These are phyloP conservation scores for Amoebophrya sp. DNA, from an alignment of 169 alveolate genomes.

Conservation along the genomic window DNA sequence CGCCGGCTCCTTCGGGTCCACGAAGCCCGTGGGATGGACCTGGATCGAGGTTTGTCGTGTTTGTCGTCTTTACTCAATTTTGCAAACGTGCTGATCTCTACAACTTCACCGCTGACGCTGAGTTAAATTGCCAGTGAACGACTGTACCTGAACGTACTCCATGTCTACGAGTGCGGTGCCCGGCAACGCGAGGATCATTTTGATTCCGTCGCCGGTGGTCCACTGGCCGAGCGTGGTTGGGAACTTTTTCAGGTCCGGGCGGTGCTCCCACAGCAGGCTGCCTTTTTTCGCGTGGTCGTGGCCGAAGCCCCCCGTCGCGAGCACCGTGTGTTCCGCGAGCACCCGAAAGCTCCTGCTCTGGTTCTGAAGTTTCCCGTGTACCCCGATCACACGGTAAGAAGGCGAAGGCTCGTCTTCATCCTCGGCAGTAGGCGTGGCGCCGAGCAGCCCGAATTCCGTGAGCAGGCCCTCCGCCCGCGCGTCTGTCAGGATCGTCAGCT, in stretches of 20 bases:
- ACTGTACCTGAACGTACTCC: constrained; percentile 19
- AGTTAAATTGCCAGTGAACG: too few relatives aligned
- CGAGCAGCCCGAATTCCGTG: background rate
- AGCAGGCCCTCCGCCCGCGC: background rate
- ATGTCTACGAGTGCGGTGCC: constrained; percentile 35
- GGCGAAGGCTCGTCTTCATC: too few relatives aligned
- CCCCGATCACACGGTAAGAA: too few relatives aligned
- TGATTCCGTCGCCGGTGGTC: constrained; percentile 37
- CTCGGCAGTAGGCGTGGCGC: too few relatives aligned
- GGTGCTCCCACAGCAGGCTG: constrained; percentile 27
- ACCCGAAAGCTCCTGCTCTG: too few relatives aligned
- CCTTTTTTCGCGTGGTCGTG: constrained; percentile 25
- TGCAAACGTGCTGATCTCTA: too few relatives aligned
- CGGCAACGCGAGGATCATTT: constrained; percentile 27
- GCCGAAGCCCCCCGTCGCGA: constrained; percentile 43
- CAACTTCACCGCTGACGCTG: too few relatives aligned
- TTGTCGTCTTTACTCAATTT: too few relatives aligned
- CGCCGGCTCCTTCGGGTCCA: constrained; percentile 31
- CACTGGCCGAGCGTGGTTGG: constrained; percentile 31
- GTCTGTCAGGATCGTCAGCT: background rate
- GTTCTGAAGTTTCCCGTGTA: too few relatives aligned
- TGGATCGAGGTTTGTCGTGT: background rate
- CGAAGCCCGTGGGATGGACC: constrained; percentile 42
- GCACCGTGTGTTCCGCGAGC: constrained; percentile 15
- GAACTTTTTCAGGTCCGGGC: constrained; percentile 18